These are phyloP conservation scores for Trifolium fragiferum DNA, from an alignment of 306 rosid genomes.

Conservation along the genomic window DNA sequence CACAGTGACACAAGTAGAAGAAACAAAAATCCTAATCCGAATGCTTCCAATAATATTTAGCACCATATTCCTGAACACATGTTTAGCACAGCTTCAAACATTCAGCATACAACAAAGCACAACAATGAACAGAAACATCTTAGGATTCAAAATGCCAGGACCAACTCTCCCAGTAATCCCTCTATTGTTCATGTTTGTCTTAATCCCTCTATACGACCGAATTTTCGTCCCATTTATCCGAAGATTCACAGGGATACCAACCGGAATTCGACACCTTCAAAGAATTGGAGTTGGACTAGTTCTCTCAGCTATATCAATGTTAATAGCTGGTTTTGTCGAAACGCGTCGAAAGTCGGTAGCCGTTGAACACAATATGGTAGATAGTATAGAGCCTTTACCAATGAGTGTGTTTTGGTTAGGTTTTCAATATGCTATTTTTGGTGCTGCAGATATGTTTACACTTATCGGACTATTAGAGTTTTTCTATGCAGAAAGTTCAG, in stretches of 20 bases:
- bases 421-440: slow-evolving; percentile 70
- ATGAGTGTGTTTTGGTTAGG: slow-evolving; percentile 82
- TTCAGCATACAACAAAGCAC: slow-evolving; percentile 76
- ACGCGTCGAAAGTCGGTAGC: slow-evolving; percentile 62
- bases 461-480: slow-evolving; percentile 76
- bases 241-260: slow-evolving; percentile 75
- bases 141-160: slow-evolving; percentile 68
- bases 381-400: slow-evolving; percentile 62
- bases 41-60: slow-evolving; percentile 85
- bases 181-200: slow-evolving; percentile 56
- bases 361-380: slow-evolving; percentile 63
- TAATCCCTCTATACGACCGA: slow-evolving; percentile 72
- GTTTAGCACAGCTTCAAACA: slow-evolving; percentile 89
- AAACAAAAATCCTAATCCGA: slow-evolving; percentile 79
- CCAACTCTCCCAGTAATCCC: slow-evolving; percentile 81
- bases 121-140: slow-evolving; percentile 62
- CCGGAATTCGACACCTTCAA: slow-evolving; percentile 84
- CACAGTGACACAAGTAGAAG: slow-evolving; percentile 87
- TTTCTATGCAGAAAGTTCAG: slow-evolving; percentile 84
- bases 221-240: slow-evolving; percentile 73
- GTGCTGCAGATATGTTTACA: slow-evolving; percentile 74
- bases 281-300: slow-evolving; percentile 74
- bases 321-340: slow-evolving; percentile 62
- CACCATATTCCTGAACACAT: slow-evolving; percentile 83
- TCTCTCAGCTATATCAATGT: slow-evolving; percentile 75